These are phyloP conservation scores for Cercospora sojina DNA, from an alignment of 2,329 filamentous ascomycete genomes.

Conservation along the genomic window DNA sequence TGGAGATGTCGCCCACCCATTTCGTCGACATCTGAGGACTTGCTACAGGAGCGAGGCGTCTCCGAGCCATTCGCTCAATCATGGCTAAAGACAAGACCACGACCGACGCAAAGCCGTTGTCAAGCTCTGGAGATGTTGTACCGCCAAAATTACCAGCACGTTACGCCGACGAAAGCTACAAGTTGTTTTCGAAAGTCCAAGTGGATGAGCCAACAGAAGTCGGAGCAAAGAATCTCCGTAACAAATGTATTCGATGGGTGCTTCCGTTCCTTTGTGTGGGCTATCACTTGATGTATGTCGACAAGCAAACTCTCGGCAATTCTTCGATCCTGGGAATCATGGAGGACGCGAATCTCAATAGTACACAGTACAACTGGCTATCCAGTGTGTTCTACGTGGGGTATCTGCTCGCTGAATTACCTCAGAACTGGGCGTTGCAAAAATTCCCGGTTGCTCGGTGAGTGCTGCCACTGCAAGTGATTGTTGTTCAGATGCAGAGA, in stretches of 20 bases:
- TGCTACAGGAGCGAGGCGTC: background rate
- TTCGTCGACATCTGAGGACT: background rate
- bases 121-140: background rate
- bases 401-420: constrained; percentile 31
- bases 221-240: constrained; percentile 20
- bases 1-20: background rate
- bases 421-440: constrained; percentile 32
- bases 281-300: constrained; percentile 27
- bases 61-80: background rate
- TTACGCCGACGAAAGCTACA: constrained; percentile 24
- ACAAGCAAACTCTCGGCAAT: constrained; percentile 26
- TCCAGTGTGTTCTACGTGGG: constrained; percentile 29
- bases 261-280: constrained; percentile 24
- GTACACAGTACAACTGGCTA: constrained; percentile 35
- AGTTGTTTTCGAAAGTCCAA: constrained; percentile 22
- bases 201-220: constrained; percentile 21
- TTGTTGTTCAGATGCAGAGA: too few relatives aligned
- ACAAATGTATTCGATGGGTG: constrained; percentile 24
- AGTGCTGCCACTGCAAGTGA: background rate
- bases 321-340: constrained; percentile 38
- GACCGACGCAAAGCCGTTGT: background rate
- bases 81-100: constrained; percentile 20
- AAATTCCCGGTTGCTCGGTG: constrained; percentile 18
- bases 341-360: constrained; percentile 32
- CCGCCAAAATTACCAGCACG: constrained; percentile 18